Percentiles rank a stretch among this genome's conserved stretches.
These are phyloP conservation scores for Eucalyptus dawsonii DNA, from an alignment of 345 rosid genomes.

Conservation along the genomic window DNA sequence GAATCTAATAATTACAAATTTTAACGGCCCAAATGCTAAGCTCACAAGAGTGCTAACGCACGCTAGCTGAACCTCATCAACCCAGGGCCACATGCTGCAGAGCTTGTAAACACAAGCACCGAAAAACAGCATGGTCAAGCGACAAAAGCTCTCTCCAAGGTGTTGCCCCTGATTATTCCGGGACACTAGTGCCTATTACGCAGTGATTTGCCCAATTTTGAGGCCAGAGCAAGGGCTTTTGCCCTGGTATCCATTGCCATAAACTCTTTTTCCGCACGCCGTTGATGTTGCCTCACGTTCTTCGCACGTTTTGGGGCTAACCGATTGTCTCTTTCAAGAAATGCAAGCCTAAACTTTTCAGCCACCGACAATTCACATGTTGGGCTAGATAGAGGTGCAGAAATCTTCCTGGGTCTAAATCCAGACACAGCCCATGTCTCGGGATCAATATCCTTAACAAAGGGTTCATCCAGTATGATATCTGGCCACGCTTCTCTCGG, in stretches of 20 bases:
- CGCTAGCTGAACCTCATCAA: background rate
- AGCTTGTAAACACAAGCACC: background rate
- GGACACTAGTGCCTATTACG: conserved; percentile 13
- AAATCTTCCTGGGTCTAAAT: conserved; percentile 8
- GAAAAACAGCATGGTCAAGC: background rate
- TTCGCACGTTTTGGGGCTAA: conserved; percentile 93
- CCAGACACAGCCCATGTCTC: conserved; percentile 41
- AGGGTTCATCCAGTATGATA: conserved; percentile 39
- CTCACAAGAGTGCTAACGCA: background rate
- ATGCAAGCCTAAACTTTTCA: conserved; percentile 88
- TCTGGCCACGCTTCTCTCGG: conserved; percentile 60
- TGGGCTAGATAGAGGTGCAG: conserved; percentile 16
- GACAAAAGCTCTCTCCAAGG: background rate
- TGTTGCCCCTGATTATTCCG: background rate
- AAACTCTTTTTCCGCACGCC: conserved; percentile 82
- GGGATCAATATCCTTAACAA: conserved; percentile 56
- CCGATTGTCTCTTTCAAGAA: conserved; percentile 64
- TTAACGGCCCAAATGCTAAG: background rate
- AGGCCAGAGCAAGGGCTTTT: conserved; percentile 61
- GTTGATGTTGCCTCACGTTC: conserved; percentile 80
- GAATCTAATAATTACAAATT: background rate
- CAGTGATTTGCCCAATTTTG: conserved; percentile 40
- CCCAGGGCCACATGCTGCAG: background rate
- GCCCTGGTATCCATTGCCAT: conserved; percentile 36
- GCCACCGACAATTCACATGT: conserved; percentile 60